Percentiles rank a stretch among this genome's conserved stretches.
Conservation (phyloP, 371 early-diverging fungal genomes). For the Syncephalastrum sp. region DNA sequence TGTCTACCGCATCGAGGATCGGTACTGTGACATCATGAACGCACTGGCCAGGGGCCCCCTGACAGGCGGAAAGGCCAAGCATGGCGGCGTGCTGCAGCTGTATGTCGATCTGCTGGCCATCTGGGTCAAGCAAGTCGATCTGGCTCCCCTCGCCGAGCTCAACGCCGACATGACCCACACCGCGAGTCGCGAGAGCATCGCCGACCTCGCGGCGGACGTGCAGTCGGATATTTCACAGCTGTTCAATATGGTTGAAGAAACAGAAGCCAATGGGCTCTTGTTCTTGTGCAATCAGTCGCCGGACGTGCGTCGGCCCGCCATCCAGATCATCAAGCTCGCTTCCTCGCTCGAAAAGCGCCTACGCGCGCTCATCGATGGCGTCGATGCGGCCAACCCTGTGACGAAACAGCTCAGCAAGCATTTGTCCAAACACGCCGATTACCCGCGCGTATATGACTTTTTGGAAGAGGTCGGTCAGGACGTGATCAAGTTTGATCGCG, state of each 20-base stretch:
- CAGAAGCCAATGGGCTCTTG: constrained; percentile 75
- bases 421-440: constrained; percentile 8
- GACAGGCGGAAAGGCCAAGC: constrained; percentile 12
- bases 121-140: constrained; percentile 41
- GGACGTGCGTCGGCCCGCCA: constrained; percentile 56
- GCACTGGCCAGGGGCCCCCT: constrained; percentile 39
- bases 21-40: constrained; percentile 52
- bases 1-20: constrained; percentile 62
- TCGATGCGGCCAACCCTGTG: constrained; percentile 2
- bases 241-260: constrained; percentile 62
- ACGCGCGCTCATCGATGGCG: constrained; percentile 13
- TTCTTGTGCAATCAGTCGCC: constrained; percentile 68
- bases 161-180: constrained; percentile 6
- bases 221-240: constrained; percentile 24
- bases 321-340: constrained; percentile 59
- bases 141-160: constrained; percentile 15
- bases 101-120: constrained; percentile 42
- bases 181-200: constrained; percentile 3
- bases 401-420: constrained; percentile 9
- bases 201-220: constrained; percentile 12
- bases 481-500: constrained; percentile 54
- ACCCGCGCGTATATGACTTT: constrained; percentile 40
- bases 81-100: constrained; percentile 36
- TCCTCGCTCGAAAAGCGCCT: constrained; percentile 51
- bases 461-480: constrained; percentile 49